Evolutionary conservation across 176 grass and related monocot genomes (phyloP), one percentile per base, ranked within the genome.

Genomic region (Echinochloa phyllopogon): DNA sequence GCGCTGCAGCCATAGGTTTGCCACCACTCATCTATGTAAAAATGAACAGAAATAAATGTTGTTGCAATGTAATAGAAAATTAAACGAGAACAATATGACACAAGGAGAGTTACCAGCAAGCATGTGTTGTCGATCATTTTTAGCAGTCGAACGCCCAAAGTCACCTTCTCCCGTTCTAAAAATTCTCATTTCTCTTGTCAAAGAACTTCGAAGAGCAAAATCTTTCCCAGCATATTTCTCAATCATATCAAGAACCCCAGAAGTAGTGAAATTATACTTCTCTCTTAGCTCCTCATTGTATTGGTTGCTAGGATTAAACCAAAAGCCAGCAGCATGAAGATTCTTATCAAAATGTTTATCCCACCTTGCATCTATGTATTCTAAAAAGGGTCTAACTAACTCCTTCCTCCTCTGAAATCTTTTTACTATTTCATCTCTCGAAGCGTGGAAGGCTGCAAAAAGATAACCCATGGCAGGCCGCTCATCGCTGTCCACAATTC

Each of bases 391-490:
- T 24, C 40, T 51, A 24, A 11, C 53, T 8, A 79, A 43, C n/a
- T 62, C 53, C 17, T 80, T 80, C 33, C 36, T 80, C 20, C 55
- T 80, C 16, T 80, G 76, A 65, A 80, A 80, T 8, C 76, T 43
- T 16, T 65, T 80, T 5, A 18, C 43, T 24, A 80, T 80, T 65
- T 79, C 52, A 7, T 65, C 55, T 49, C 15, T 64, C 44, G 76
- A 3, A 48, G 36, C 3, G 65, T 79, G 51, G n/a, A 79, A 23
- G 16, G 75, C 36, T 62, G 39, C 53, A 65, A 62, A 80, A 27
- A 78, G 15, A 8, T 78, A 78, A 2, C 47, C 49, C 75, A 78
- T 78, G 2, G 75, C 25, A 40, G 23, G 75, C 10, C 15, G 20
- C 29, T 79, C 52, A 29, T 79, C 27, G 15, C 29, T 79, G 15